Percentiles rank a stretch among this genome's conserved stretches.
Evolutionary conservation across 2,329 filamentous ascomycete genomes (phyloP).

Genomic region (Pseudogymnoascus verrucosus): DNA sequence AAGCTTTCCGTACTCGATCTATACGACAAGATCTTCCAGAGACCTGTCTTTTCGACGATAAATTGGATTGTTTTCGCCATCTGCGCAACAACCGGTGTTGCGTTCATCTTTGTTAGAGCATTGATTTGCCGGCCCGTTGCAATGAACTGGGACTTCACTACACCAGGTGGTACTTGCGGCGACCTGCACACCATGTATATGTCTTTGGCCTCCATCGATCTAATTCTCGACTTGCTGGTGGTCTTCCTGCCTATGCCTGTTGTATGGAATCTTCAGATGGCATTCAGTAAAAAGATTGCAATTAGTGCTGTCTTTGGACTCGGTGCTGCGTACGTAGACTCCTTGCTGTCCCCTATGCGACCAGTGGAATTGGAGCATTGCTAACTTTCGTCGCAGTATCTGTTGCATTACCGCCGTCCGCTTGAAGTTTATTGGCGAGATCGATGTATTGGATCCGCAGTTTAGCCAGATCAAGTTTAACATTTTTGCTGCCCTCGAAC

Average conservation of each 20-base stretch:
- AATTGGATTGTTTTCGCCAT: constrained; percentile 9
- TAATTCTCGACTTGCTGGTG: constrained; percentile 12
- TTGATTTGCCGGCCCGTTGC: constrained; percentile 11
- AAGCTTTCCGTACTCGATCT: constrained; percentile 19
- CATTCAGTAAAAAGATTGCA: constrained; percentile 13
- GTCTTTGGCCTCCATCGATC: neutral
- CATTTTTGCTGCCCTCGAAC: constrained; percentile 17
- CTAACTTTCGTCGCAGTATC: no score
- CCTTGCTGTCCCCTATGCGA: no score
- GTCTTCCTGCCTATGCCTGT: constrained; percentile 15
- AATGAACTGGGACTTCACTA: no score
- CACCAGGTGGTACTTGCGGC: constrained; percentile 11
- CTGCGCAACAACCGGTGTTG: constrained; percentile 12
- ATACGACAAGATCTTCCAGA: constrained; percentile 14
- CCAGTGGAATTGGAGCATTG: no score
- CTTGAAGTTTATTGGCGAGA: constrained; percentile 16
- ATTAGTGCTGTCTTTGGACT: constrained; percentile 18
- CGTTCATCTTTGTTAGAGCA: constrained; percentile 11
- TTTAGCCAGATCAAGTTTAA: constrained; percentile 14
- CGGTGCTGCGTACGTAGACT: constrained; percentile 9
- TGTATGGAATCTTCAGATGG: constrained; percentile 15
- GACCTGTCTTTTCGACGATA: constrained; percentile 2
- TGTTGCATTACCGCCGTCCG: no score
- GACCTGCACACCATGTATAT: constrained; percentile 11
- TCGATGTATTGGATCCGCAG: constrained; percentile 16